A percentile compares a stretch with the other conserved stretches of the same genome.
Evolutionary conservation across 768 basidiomycete species (phyloP).

Genomic region (Collybiopsis confluens): DNA sequence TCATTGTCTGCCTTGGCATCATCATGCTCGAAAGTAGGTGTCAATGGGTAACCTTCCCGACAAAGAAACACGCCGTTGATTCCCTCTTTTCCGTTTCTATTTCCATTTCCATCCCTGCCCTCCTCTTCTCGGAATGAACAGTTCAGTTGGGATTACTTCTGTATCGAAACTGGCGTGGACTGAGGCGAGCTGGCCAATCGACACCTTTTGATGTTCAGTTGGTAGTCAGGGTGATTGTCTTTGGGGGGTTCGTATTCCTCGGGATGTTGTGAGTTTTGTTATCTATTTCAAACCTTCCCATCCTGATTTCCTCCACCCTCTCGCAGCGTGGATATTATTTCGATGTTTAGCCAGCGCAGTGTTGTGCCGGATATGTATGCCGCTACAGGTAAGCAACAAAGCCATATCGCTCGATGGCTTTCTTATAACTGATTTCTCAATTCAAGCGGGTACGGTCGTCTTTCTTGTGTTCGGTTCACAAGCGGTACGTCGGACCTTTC

Average conservation of each 20-base stretch:
- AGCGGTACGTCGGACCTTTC: conserved; percentile 17
- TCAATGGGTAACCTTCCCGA: too few relatives aligned
- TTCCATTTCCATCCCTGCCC: too few relatives aligned
- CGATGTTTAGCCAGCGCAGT: conserved; percentile 17
- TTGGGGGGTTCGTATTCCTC: conserved; percentile 27
- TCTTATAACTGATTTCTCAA: neutral
- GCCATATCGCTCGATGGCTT: neutral
- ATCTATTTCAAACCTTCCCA: too few relatives aligned
- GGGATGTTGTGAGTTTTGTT: conserved; percentile 25
- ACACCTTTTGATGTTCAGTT: conserved; percentile 22
- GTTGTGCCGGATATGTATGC: conserved; percentile 26
- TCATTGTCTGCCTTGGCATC: conserved; percentile 23
- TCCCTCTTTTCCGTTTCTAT: too few relatives aligned
- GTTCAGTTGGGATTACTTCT: conserved; percentile 25
- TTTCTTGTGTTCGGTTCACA: conserved; percentile 35
- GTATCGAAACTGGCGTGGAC: conserved; percentile 26
- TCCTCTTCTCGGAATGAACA: too few relatives aligned
- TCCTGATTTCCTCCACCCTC: neutral
- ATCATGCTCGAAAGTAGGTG: conserved; percentile 24
- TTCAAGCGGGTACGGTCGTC: conserved; percentile 31
- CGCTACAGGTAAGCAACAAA: conserved; percentile 25
- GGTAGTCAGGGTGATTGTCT: conserved; percentile 27
- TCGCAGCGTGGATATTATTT: conserved; percentile 25
- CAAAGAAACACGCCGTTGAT: too few relatives aligned
- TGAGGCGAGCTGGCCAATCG: conserved; percentile 23